Conservation (phyloP, 139 green algal species). For the Raphidocelis subcapitata region DNA sequence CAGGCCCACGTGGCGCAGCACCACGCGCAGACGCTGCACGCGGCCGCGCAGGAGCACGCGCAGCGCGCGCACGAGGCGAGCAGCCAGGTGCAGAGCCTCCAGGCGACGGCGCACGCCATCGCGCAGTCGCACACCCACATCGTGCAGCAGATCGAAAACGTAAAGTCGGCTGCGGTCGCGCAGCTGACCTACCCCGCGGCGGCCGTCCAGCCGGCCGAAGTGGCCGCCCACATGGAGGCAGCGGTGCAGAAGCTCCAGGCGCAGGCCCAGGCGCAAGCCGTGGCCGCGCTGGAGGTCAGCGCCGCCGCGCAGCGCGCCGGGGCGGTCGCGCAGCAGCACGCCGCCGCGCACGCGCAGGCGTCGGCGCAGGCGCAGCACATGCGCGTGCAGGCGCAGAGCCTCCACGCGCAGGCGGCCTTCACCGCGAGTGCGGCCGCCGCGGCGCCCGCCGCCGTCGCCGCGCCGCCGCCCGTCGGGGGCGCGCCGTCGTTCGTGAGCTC, state of each 20-base stretch:
- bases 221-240: constrained; percentile 19
- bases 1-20: no score
- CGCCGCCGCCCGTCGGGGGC: no score
- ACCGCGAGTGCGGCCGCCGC: no score
- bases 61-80: not conserved
- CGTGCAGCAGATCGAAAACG: not conserved
- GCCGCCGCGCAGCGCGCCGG: constrained; percentile 29
- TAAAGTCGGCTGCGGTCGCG: constrained; percentile 15
- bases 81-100: constrained; percentile 33
- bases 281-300: constrained; percentile 15
- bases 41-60: constrained; percentile 6
- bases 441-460: no score
- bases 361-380: not conserved
- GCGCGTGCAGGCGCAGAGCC: not conserved
- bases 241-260: constrained; percentile 18
- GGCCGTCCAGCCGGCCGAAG: not conserved
- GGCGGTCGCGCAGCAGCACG: constrained; percentile 42
- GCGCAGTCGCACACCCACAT: not conserved
- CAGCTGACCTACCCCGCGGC: constrained; percentile 6
- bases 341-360: constrained; percentile 46
- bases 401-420: not conserved
- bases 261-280: not conserved
- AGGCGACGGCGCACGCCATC: constrained; percentile 27
- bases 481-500: no score
- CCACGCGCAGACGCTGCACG: not conserved